Evolutionary conservation across 768 basidiomycete species (phyloP).

Genomic region (Favolaschia claudopus): DNA sequence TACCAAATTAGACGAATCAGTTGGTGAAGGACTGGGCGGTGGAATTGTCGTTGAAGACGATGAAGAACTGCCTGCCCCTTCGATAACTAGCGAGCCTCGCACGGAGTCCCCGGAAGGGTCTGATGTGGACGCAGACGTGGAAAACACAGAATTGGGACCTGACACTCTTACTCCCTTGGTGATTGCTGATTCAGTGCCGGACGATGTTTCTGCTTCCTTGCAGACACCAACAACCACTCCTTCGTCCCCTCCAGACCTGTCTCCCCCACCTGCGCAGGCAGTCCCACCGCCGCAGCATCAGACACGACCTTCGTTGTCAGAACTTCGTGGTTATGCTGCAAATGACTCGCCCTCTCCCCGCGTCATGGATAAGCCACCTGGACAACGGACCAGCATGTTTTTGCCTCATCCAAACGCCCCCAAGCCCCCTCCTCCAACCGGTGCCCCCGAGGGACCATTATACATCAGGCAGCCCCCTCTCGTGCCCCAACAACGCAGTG

Average conservation of each 20-base stretch:
- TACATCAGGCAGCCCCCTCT: conserved; percentile 23
- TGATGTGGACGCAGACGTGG: conserved; percentile 15
- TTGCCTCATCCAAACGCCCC: conserved; percentile 65
- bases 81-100: conserved; percentile 17
- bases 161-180: conserved; percentile 23
- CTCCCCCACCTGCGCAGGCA: conserved; percentile 27
- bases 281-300: conserved; percentile 28
- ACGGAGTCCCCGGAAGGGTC: conserved; percentile 36
- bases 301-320: conserved; percentile 30
- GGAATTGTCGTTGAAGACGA: conserved; percentile 57
- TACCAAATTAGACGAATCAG: conserved; percentile 16
- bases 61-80: conserved; percentile 35
- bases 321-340: conserved; percentile 27
- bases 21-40: conserved; percentile 31
- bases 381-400: conserved; percentile 51
- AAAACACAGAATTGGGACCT: conserved; percentile 1
- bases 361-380: conserved; percentile 14
- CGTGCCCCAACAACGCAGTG: conserved; percentile 18
- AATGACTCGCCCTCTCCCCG: conserved; percentile 2
- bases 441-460: conserved; percentile 17
- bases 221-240: conserved; percentile 19
- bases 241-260: conserved; percentile 26
- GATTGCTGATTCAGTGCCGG: background rate
- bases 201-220: background rate
- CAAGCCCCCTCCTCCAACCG: conserved; percentile 39